Base-by-base conservation (phyloP, 208 protist species). In the Leishmania guyanensis region DNA sequence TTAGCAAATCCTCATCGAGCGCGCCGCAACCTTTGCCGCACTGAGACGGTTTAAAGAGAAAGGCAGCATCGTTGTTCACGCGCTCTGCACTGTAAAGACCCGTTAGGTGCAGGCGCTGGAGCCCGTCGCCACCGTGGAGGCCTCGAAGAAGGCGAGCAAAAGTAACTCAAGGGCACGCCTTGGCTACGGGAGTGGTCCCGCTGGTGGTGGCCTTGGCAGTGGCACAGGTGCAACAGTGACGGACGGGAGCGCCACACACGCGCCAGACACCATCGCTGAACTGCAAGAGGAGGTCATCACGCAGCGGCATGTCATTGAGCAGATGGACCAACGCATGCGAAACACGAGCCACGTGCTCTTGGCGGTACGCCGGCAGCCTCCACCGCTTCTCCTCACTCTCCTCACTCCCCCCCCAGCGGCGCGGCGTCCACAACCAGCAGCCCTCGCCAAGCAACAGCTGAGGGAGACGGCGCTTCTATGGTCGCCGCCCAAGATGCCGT, bases 11-110 rank as follows among this genome's bases (percentile, higher is more conserved):
- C n/a, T 92, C 36, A 65, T 64, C 48, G 88, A 94, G 81, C 87
- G 91, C 81, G 79, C 91, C 78, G 72, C 74, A 29, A 84, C 85
- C 14, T 79, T 94, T 39, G 73, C 80, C 2, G 82, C 92, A 26
- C 84, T 94, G 50, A 71, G 85, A 26, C 71, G 75, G 56, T 86
- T 94, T 79, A 87, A 85, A 62, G 77, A 86, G 36, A 88, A 90
- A 53, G 91, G 91, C 54, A 92, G 90, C 77, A 78, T 76, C 2
- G 86, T 93, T 54, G 84, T 93, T 53, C 84, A 88, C 50, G 82
- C 77, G 43, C 79, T 94, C 78, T 88, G 87, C 78, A 62, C 83
- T 1, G 54, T 93, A 17, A 84, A 80, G 72, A 73, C 50, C 50
- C 84, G 88, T 70, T 77, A 94, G 77, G 43, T 79, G 65, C 80